Evolutionary conservation across 345 rosid species (phyloP).

Genomic region (Salix udensis): DNA sequence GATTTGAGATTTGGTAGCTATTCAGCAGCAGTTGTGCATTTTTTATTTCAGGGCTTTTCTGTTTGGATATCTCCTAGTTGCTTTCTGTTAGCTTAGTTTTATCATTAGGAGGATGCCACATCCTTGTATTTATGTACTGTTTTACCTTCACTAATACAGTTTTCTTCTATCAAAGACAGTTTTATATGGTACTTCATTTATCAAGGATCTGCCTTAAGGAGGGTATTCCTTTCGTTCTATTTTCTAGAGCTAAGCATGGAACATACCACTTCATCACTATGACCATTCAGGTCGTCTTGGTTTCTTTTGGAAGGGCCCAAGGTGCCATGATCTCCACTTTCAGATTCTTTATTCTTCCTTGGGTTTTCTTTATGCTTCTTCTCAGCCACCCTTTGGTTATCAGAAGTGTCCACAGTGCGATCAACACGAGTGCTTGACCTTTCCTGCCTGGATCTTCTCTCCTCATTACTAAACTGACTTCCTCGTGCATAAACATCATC

Average conservation of each 20-base stretch:
- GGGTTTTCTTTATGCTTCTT: conserved; percentile 62
- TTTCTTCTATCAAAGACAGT: neutral
- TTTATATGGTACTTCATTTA: conserved; percentile 11
- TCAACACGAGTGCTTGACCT: conserved; percentile 55
- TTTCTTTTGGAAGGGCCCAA: conserved; percentile 47
- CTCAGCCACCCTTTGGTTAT: conserved; percentile 58
- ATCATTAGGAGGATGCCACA: neutral
- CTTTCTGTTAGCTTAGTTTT: neutral
- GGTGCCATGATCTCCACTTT: conserved; percentile 47
- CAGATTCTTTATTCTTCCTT: conserved; percentile 65
- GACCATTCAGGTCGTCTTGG: conserved; percentile 67
- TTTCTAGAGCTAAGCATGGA: conserved; percentile 1
- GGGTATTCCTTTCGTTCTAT: neutral
- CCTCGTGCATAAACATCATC: conserved; percentile 57
- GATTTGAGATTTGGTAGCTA: neutral
- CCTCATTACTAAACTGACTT: conserved; percentile 47
- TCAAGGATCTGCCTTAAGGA: conserved; percentile 16
- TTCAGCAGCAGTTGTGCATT: neutral
- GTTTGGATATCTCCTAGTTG: neutral
- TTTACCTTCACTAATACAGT: neutral
- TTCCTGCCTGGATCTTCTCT: conserved; percentile 69
- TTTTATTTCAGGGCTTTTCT: neutral
- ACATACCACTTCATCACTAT: conserved; percentile 66
- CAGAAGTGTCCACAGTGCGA: conserved; percentile 45
- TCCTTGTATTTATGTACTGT: neutral